Evolutionary conservation across 371 early-diverging fungal genomes (phyloP).

Genomic region (Funneliformis caledonium): DNA sequence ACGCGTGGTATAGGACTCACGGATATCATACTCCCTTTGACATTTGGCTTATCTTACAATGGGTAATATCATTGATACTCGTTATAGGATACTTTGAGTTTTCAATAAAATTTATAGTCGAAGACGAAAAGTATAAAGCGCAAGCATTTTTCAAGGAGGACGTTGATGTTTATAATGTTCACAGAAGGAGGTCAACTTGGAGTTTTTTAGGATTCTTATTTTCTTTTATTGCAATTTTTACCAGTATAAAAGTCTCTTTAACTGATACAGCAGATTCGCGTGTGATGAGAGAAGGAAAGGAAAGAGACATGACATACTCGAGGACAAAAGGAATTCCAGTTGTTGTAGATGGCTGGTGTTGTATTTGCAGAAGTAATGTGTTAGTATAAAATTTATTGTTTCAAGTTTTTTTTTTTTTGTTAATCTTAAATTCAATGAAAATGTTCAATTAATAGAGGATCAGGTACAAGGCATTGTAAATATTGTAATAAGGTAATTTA

Average conservation of each 20-base stretch:
- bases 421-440: not conserved
- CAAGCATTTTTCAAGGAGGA: conserved; percentile 2
- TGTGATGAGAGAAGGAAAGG: conserved; percentile 1
- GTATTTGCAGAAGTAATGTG: conserved; percentile 29
- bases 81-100: conserved; percentile 21
- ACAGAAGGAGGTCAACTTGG: conserved; percentile 19
- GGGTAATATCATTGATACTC: not conserved
- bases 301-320: conserved; percentile 28
- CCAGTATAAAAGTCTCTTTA: conserved; percentile 18
- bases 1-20: conserved; percentile 34
- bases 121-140: conserved; percentile 8
- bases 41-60: conserved; percentile 20
- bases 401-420: not conserved
- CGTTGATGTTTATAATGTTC: not conserved
- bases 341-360: conserved; percentile 37
- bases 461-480: conserved; percentile 37
- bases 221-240: conserved; percentile 7
- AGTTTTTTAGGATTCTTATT: conserved; percentile 9
- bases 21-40: conserved; percentile 32
- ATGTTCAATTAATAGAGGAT: not conserved
- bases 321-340: conserved; percentile 17
- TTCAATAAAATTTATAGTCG: conserved; percentile 11
- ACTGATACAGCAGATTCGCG: conserved; percentile 30
- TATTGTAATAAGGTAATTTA: conserved; percentile 38
- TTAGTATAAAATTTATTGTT: not conserved